Conservation (phyloP, 2,329 filamentous ascomycete genomes). For the Penicillium sp. region DNA sequence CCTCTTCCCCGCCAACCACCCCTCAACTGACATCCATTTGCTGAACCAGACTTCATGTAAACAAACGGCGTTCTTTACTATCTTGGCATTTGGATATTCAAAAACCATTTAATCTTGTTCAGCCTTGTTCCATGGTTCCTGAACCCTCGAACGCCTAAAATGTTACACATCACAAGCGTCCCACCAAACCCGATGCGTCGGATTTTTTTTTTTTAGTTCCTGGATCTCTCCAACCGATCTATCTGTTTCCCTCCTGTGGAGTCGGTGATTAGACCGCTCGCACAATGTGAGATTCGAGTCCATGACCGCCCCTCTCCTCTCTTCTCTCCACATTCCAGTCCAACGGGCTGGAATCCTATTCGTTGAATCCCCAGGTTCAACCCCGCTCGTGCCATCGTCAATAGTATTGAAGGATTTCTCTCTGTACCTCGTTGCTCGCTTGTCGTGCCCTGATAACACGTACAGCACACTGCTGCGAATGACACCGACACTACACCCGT, state of each 20-base stretch:
- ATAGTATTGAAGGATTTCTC: not conserved
- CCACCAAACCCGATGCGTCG: conserved; percentile 1
- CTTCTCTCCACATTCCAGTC: conserved; percentile 15
- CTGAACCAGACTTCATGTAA: too few relatives aligned
- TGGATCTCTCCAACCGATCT: conserved; percentile 23
- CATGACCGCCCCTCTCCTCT: not conserved
- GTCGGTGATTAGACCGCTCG: not conserved
- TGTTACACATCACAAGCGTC: conserved; percentile 27
- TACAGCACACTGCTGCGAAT: not conserved
- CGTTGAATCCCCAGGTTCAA: conserved; percentile 6
- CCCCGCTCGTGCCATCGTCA: conserved; percentile 7
- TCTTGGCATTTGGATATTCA: not conserved
- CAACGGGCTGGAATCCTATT: conserved; percentile 10
- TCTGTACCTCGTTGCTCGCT: not conserved
- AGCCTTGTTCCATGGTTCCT: conserved; percentile 13
- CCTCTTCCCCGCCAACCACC: too few relatives aligned
- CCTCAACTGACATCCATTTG: too few relatives aligned
- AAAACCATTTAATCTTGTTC: conserved; percentile 1
- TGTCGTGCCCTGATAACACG: not conserved
- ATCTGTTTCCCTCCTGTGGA: conserved; percentile 16
- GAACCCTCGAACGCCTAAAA: conserved; percentile 2
- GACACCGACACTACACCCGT: not conserved
- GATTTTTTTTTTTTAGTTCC: conserved; percentile 5
- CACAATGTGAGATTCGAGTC: not conserved
- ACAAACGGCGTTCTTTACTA: too few relatives aligned